phyloP scores from a whole-genome alignment of 1,284 basidiomycete genomes.

The Porogramme epimiltina region DNA sequence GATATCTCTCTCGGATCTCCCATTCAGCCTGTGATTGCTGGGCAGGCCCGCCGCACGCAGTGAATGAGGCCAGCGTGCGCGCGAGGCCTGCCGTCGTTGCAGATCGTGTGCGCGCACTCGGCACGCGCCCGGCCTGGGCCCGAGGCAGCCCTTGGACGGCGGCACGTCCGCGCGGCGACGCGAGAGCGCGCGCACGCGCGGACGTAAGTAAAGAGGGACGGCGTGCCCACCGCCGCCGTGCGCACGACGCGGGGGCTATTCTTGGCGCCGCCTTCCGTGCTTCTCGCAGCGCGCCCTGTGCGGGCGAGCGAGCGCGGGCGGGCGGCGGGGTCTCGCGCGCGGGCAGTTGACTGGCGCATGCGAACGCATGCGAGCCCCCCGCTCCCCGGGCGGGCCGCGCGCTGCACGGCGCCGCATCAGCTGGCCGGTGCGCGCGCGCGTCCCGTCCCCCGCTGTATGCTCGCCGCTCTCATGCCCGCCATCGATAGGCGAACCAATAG shows the following conservation, averaged over 20 bases:
- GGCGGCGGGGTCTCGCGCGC: too few relatives aligned
- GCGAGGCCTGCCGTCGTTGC: slow-evolving; percentile 1
- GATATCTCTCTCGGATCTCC: slow-evolving; percentile 6
- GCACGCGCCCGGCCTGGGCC: neutral
- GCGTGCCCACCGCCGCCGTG: neutral
- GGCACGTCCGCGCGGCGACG: neutral
- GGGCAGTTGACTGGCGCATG: slow-evolving; percentile 8
- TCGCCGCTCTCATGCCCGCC: slow-evolving; percentile 8
- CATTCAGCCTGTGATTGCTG: slow-evolving; percentile 9
- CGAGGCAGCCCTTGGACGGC: neutral
- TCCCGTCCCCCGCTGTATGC: neutral
- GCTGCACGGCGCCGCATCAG: slow-evolving; percentile 10
- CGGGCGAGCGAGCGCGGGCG: neutral
- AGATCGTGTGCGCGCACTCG: neutral
- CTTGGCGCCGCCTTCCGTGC: neutral
- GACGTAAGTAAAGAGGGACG: neutral
- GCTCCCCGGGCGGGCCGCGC: slow-evolving; percentile 12
- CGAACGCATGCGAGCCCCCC: slow-evolving; percentile 1
- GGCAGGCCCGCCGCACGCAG: slow-evolving; percentile 1
- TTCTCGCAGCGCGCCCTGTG: neutral
- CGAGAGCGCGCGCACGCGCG: neutral
- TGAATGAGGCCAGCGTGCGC: slow-evolving; percentile 9
- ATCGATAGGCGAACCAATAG: slow-evolving; percentile 7
- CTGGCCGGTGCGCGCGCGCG: slow-evolving; percentile 1
- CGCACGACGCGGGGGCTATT: slow-evolving; percentile 2